Evolutionary conservation across 345 rosid genomes (phyloP), one percentile per base, ranked within the genome.

Genomic region (Iberis pinnata): DNA sequence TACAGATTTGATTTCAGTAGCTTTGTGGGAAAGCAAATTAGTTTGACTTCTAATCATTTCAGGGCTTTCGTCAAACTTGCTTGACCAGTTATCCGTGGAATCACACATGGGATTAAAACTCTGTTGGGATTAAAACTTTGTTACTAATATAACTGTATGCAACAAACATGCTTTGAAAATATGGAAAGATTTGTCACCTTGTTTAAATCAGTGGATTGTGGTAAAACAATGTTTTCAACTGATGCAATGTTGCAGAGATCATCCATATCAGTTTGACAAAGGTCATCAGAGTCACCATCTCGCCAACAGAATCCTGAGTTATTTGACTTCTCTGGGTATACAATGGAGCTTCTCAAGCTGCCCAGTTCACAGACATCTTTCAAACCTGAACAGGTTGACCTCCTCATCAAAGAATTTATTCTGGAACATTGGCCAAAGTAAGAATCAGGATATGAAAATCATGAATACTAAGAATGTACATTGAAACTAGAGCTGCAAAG

Each of bases 41-140:
- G 54, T 54, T 53, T 67, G 72, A 49, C 72, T 69, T 51, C 64
- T 61, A 53, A 45, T 63, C 69, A 67, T 37, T 64, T 50, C 75
- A 41, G 80, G 65, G 72, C 71, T 75, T 61, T 65, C 77, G 52
- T 73, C 75, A 32, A 80, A 74, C 67, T 81, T 77, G 81, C 79
- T 63, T 12, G 81, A 56, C 89, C 85, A 86, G 36, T 80, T 82
- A 61, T 86, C 93, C 57, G 65, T 71, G 53, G 97, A 86, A 62
- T 86, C 89, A 67, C 78, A 51, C 82, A 86, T 76, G 45, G 95
- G 95, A 69, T 86, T 89, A 60, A 81, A 83, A 72, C 95, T 89
- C 95, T 89, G 81, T 53, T 24, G 8, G 3, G 45, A 41, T 47
- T 36, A 22, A 22, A 22, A 22, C 25, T 3, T 22, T 22, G 3